Base-by-base conservation (phyloP, 768 basidiomycete genomes). In the Russula ochroleuca region DNA sequence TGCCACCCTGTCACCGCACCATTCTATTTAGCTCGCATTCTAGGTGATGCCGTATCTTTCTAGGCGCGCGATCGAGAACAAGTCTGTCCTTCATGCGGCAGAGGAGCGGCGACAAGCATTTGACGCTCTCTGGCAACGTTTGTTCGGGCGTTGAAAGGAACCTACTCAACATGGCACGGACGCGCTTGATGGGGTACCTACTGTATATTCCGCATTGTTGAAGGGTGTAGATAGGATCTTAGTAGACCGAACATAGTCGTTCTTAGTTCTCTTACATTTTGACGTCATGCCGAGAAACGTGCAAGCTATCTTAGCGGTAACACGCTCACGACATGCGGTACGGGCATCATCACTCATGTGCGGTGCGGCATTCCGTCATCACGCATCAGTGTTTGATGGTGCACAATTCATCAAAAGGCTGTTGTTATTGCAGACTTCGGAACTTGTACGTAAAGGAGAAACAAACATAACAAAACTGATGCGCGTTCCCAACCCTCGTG, bases 41-140 rank as follows among this genome's bases (percentile, higher is more conserved):
- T 57, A 89, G 85, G 89, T 93, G 11, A 87, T 97, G 85, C 94
- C 95, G 0, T 98, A 96, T 73, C 81, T 97, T 10, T 82, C 87
- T 45, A 82, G 94, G 37, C 80, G 95, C 17, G 94, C 94, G 0
- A 86, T 94, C 50, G 94, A 97, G 84, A 97, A 98, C 78, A 95
- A 93, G 74, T 87, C 87, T 0, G 80, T 97, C 2, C 81, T 98
- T 31, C 84, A 80, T 14, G 92, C 92, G 0, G 74, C 75, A 2
- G 78, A 78, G 25, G 91, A 92, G 73, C 77, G 87, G 25, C 73
- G 73, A 62, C 72, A 84, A 35, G 85, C 86, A 2, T 80, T 79
- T 50, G 71, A 70, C 13, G 83, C 84, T 70, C 80, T 92, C 45
- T 74, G 79, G 76, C 76, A 75, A 67, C 56, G 47, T 31, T 38